A percentile compares a stretch with the other conserved stretches of the same genome.
These are phyloP conservation scores for Aspergillus phoenicis DNA, from an alignment of 2,329 filamentous ascomycete species.

Conservation along the genomic window DNA sequence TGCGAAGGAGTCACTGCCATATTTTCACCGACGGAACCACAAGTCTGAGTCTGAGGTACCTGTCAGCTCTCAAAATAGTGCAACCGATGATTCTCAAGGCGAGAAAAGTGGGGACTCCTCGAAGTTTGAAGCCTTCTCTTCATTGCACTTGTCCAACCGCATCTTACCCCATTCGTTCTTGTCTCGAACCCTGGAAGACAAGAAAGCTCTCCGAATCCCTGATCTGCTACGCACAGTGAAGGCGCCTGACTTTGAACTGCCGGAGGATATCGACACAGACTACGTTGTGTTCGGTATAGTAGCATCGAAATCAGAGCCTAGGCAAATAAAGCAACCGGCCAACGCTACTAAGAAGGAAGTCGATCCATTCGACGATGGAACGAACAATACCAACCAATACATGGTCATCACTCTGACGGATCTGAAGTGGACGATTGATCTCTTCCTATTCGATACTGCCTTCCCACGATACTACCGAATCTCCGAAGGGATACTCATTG, in stretches of 20 bases:
- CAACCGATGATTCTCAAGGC: constrained; percentile 16
- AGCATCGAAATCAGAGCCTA: constrained; percentile 83
- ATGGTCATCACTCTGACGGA: constrained; percentile 90
- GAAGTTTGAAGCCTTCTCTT: constrained; percentile 83
- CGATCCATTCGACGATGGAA: constrained; percentile 55
- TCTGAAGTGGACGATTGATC: constrained; percentile 84
- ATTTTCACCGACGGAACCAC: constrained; percentile 27
- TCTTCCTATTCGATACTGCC: constrained; percentile 88
- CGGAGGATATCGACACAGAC: constrained; percentile 79
- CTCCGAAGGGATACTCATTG: constrained; percentile 85
- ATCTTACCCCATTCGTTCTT: constrained; percentile 80
- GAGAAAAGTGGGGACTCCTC: constrained; percentile 51
- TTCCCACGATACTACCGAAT: constrained; percentile 94
- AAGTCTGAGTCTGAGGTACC: constrained; percentile 25
- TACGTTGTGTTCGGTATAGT: constrained; percentile 88
- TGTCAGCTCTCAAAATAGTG: constrained; percentile 19
- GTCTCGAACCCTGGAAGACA: constrained; percentile 74
- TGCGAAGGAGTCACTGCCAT: constrained; percentile 23
- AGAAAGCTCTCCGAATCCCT: constrained; percentile 75
- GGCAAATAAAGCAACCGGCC: constrained; percentile 56
- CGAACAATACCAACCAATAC: constrained; percentile 72
- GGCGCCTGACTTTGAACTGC: constrained; percentile 76
- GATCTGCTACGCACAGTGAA: constrained; percentile 81
- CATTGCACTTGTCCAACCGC: constrained; percentile 78
- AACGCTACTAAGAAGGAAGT: constrained; percentile 43